Conservation (phyloP, 2,329 filamentous ascomycete species). For the Cladophialophora bantiana region DNA sequence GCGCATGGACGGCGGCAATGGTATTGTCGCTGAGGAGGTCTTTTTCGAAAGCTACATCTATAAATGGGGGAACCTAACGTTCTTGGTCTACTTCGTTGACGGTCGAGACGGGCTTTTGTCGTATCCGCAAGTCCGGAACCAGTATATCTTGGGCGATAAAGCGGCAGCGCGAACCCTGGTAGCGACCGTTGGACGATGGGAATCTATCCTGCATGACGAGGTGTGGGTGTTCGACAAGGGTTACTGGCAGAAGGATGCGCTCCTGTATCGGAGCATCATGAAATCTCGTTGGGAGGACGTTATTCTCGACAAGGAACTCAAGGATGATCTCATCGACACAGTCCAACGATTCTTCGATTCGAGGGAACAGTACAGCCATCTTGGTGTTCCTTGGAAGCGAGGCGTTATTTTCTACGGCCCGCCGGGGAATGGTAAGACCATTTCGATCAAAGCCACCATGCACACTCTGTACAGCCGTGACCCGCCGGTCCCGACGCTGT, state of each 20-base stretch:
- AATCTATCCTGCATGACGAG: constrained; percentile 44
- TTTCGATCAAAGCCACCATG: constrained; percentile 55
- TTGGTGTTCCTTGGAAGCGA: constrained; percentile 56
- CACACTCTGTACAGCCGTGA: constrained; percentile 50
- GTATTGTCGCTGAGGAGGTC: constrained; percentile 28
- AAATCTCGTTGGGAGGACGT: constrained; percentile 56
- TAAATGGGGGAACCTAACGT: constrained; percentile 34
- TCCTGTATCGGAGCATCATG: constrained; percentile 50
- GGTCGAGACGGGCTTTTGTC: constrained; percentile 33
- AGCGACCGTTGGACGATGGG: constrained; percentile 28
- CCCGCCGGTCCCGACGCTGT: constrained; percentile 48
- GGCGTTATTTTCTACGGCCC: constrained; percentile 55
- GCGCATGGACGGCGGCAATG: constrained; percentile 37
- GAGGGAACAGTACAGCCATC: constrained; percentile 49
- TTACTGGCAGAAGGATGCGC: constrained; percentile 50
- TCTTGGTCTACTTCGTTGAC: constrained; percentile 40
- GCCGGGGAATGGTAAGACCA: constrained; percentile 54
- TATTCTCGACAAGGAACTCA: constrained; percentile 55
- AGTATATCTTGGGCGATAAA: constrained; percentile 39
- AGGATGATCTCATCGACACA: constrained; percentile 51
- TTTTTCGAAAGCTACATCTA: constrained; percentile 38
- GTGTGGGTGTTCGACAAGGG: constrained; percentile 55
- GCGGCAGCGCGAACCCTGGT: constrained; percentile 31
- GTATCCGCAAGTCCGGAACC: constrained; percentile 32
- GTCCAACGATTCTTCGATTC: constrained; percentile 53